Conservation (phyloP, 805 yeast genomes). For the Spathaspora sp. region DNA sequence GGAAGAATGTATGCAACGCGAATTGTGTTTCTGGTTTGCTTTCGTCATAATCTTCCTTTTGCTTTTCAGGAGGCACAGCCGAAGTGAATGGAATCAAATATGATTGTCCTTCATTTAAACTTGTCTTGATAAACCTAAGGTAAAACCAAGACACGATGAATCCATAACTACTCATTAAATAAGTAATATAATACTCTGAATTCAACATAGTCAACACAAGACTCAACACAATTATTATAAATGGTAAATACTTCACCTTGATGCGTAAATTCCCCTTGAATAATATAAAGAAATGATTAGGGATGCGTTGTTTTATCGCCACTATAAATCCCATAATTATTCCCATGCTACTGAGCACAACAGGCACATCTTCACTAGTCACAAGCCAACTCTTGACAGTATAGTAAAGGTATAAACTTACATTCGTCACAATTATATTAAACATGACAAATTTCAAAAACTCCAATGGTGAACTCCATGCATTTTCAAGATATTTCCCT, state of each 20-base stretch:
- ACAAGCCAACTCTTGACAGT: constrained; percentile 11
- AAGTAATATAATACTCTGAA: constrained; percentile 23
- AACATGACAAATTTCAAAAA: constrained; percentile 44
- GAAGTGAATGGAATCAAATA: constrained; percentile 31
- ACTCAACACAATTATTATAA: constrained; percentile 20
- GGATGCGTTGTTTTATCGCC: constrained; percentile 62
- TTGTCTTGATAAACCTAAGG: constrained; percentile 36
- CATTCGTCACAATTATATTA: constrained; percentile 33
- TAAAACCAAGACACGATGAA: constrained; percentile 37
- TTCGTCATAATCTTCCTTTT: constrained; percentile 12
- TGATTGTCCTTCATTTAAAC: constrained; percentile 42
- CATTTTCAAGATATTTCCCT: constrained; percentile 61
- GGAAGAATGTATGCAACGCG: constrained; percentile 39
- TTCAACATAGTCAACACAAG: constrained; percentile 21
- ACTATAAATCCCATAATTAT: constrained; percentile 57
- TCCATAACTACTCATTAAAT: constrained; percentile 23
- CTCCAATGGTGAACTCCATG: constrained; percentile 59
- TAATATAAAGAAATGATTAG: constrained; percentile 53
- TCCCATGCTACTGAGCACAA: constrained; percentile 52
- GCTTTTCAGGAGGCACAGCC: background rate
- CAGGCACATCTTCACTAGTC: constrained; percentile 27
- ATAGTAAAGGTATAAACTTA: constrained; percentile 25
- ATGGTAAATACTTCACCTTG: constrained; percentile 39
- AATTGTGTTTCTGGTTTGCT: constrained; percentile 13
- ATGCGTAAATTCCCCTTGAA: constrained; percentile 45